These are phyloP conservation scores for Fistulinella staudtii DNA, from an alignment of 1,284 basidiomycete genomes.

Conservation along the genomic window DNA sequence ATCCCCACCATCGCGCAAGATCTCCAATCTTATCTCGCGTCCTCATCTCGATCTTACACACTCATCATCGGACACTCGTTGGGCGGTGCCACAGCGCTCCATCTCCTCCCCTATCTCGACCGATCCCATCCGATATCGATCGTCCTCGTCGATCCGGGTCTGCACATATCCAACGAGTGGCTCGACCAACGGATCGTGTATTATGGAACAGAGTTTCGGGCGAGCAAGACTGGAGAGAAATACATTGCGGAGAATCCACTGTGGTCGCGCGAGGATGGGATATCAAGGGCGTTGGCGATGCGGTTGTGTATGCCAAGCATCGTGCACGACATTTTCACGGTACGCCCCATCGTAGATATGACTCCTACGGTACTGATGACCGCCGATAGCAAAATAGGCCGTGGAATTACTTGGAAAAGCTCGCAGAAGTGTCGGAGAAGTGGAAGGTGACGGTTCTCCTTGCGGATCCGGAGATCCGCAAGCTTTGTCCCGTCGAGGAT, in stretches of 20 bases:
- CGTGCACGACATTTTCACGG: conserved; percentile 11
- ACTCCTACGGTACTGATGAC: neutral
- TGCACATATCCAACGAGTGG: neutral
- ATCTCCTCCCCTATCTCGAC: conserved; percentile 18
- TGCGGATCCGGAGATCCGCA: conserved; percentile 17
- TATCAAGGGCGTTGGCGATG: conserved; percentile 15
- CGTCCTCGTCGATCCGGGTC: conserved; percentile 25
- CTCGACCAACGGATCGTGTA: neutral
- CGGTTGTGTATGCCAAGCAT: conserved; percentile 12
- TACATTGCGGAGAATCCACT: conserved; percentile 14
- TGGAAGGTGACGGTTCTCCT: conserved; percentile 18
- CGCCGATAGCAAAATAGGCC: conserved; percentile 11
- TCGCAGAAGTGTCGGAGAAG: conserved; percentile 3
- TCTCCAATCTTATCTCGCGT: conserved; percentile 23
- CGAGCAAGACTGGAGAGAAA: conserved; percentile 4
- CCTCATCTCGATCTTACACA: conserved; percentile 10
- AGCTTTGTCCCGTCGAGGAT: conserved; percentile 8
- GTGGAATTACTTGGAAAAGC: conserved; percentile 19
- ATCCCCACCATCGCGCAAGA: conserved; percentile 16
- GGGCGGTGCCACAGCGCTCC: conserved; percentile 12
- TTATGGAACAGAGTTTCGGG: neutral
- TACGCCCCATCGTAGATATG: conserved; percentile 6
- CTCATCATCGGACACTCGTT: conserved; percentile 26
- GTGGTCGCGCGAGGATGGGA: conserved; percentile 18
- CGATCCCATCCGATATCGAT: conserved; percentile 13